Conservation (phyloP, 352 stramenopile species). For the Globisporangium ultimum region DNA sequence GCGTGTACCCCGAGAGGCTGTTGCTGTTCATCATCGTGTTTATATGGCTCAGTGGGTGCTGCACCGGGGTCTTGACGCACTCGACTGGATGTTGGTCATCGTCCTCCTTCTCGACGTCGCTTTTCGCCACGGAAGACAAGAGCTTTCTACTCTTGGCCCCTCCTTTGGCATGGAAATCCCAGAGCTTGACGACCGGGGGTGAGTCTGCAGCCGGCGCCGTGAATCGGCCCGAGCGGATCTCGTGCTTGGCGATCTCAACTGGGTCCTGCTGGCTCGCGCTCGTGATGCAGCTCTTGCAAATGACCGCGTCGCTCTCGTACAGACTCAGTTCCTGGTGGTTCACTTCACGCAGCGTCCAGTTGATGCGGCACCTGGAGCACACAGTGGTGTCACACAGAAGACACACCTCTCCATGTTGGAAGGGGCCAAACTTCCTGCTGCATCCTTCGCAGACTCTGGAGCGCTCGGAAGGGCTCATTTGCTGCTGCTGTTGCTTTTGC, state of each 20-base stretch:
- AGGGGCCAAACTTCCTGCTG: conserved; percentile 26
- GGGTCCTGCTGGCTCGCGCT: conserved; percentile 23
- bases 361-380: conserved; percentile 36
- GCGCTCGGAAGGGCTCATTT: background rate
- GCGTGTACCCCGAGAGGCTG: too few species aligned
- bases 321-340: conserved; percentile 24
- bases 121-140: background rate
- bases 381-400: conserved; percentile 26
- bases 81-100: background rate
- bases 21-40: too few species aligned
- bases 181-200: conserved; percentile 4
- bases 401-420: conserved; percentile 25
- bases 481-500: conserved; percentile 3
- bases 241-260: conserved; percentile 23
- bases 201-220: background rate
- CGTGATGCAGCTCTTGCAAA: conserved; percentile 31
- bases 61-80: too few species aligned
- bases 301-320: conserved; percentile 21
- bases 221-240: conserved; percentile 23
- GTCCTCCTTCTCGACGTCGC: background rate
- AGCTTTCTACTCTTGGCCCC: background rate
- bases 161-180: background rate
- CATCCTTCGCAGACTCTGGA: conserved; percentile 8
- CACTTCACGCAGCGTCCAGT: conserved; percentile 24
- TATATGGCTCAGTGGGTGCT: too few species aligned